Percentiles rank a stretch among this genome's conserved stretches.
These are phyloP conservation scores for Zygosaccharomyces bailii DNA, from an alignment of 805 yeast genomes.

Conservation along the genomic window DNA sequence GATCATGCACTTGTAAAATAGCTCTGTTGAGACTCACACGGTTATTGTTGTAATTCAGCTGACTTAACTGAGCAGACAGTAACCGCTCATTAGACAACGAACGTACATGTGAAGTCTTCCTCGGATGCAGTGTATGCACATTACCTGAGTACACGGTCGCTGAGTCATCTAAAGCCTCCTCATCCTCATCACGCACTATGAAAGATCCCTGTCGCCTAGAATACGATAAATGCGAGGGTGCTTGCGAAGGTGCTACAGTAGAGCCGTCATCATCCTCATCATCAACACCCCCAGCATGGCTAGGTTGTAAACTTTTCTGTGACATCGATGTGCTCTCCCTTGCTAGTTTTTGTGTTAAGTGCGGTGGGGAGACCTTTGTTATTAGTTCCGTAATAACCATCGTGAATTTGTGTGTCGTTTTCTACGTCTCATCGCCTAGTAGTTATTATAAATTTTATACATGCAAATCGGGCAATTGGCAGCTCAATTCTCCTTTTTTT, in stretches of 20 bases:
- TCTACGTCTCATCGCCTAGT: conserved; percentile 2
- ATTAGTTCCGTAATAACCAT: background rate
- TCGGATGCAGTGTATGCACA: conserved; percentile 11
- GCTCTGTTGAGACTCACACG: conserved; percentile 60
- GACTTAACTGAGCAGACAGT: conserved; percentile 49
- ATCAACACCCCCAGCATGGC: background rate
- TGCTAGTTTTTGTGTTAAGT: background rate
- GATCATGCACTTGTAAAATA: conserved; percentile 49
- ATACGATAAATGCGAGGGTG: conserved; percentile 12
- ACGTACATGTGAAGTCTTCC: conserved; percentile 6
- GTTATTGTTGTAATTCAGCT: conserved; percentile 72
- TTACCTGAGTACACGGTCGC: conserved; percentile 14
- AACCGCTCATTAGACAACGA: conserved; percentile 23
- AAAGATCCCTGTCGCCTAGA: conserved; percentile 19
- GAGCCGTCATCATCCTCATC: conserved; percentile 10
- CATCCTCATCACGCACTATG: conserved; percentile 14
- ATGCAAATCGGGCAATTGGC: conserved; percentile 1
- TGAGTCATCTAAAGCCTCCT: conserved; percentile 13
- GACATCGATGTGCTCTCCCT: conserved; percentile 6
- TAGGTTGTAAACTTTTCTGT: conserved; percentile 3
- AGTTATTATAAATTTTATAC: conserved; percentile 5
- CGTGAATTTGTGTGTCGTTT: conserved; percentile 5
- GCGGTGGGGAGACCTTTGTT: background rate
- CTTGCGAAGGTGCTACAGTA: conserved; percentile 13
- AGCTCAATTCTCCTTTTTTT: conserved; percentile 4